Conservation (phyloP, 768 basidiomycete species). For the Suillus alpinus region DNA sequence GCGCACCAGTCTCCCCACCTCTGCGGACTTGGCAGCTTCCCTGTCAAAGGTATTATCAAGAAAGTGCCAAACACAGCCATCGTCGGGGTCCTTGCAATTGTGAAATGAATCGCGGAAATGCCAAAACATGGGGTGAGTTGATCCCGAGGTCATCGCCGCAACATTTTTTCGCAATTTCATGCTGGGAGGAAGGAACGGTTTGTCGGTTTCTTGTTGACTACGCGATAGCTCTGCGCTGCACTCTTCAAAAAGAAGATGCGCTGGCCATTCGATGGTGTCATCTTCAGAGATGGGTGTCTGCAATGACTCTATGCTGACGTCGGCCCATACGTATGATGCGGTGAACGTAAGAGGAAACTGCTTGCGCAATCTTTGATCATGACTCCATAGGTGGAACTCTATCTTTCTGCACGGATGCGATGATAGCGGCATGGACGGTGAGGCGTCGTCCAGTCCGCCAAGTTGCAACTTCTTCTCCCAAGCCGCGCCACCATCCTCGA, state of each 20-base stretch:
- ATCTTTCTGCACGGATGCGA: constrained; percentile 3
- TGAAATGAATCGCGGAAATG: not conserved
- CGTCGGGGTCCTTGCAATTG: not conserved
- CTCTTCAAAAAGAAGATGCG: not conserved
- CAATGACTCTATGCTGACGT: not conserved
- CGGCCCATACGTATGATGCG: not conserved
- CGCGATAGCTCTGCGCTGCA: not conserved
- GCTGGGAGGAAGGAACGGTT: not conserved
- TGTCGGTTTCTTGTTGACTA: not conserved
- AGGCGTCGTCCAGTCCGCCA: not conserved
- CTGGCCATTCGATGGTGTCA: not conserved
- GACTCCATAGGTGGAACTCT: constrained; percentile 7
- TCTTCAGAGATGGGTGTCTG: not conserved
- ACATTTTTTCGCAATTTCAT: not conserved
- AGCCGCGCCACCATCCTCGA: not conserved
- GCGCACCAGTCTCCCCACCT: not conserved
- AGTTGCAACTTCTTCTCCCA: not conserved
- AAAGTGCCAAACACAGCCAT: not conserved
- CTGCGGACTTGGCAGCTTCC: not conserved
- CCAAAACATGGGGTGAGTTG: not conserved
- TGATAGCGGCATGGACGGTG: not conserved
- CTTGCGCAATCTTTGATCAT: not conserved
- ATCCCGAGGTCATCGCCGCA: not conserved
- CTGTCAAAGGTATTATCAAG: not conserved
- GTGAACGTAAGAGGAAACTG: not conserved